phyloP scores from a whole-genome alignment of 257 asterid species.

The Euphrasia confusa region DNA sequence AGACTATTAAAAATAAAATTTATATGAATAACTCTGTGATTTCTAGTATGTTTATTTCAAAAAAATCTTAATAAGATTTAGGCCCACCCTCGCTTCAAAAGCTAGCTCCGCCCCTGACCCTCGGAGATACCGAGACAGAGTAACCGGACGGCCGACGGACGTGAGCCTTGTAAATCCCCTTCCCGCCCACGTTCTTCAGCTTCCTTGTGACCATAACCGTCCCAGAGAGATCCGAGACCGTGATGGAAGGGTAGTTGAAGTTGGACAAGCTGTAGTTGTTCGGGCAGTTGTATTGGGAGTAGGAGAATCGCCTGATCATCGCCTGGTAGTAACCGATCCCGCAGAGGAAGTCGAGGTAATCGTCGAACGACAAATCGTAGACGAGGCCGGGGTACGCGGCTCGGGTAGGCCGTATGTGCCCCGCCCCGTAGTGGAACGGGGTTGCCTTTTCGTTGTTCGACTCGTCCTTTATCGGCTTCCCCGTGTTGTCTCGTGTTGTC shows the following conservation, averaged over 20 bases:
- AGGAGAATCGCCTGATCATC: slow-evolving; percentile 6
- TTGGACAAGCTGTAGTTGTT: slow-evolving; percentile 19
- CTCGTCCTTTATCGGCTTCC: slow-evolving; percentile 24
- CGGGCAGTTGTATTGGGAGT: slow-evolving; percentile 32
- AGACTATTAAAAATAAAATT: no score
- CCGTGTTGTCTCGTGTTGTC: slow-evolving; percentile 47
- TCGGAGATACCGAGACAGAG: slow-evolving; percentile 36
- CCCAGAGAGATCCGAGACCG: slow-evolving; percentile 20
- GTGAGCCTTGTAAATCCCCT: slow-evolving; percentile 32
- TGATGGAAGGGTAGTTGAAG: slow-evolving; percentile 57
- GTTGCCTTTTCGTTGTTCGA: slow-evolving; percentile 19
- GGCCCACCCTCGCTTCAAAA: no score
- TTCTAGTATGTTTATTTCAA: no score
- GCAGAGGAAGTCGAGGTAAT: slow-evolving; percentile 58
- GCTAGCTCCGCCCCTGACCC: no score
- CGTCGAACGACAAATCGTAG: slow-evolving; percentile 41
- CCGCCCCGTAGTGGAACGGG: slow-evolving; percentile 49
- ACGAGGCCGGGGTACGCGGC: slow-evolving; percentile 66
- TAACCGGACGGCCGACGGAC: slow-evolving; percentile 34
- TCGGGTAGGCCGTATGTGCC: slow-evolving; percentile 52
- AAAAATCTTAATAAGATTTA: no score
- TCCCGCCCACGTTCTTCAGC: slow-evolving; percentile 51
- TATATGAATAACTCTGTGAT: no score
- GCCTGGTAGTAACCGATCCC: slow-evolving; percentile 46
- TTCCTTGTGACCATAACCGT: slow-evolving; percentile 32